A percentile compares a stretch with the other conserved stretches of the same genome.
Evolutionary conservation across 805 yeast species (phyloP).

Genomic region (Scheffersomyces stipitis): DNA sequence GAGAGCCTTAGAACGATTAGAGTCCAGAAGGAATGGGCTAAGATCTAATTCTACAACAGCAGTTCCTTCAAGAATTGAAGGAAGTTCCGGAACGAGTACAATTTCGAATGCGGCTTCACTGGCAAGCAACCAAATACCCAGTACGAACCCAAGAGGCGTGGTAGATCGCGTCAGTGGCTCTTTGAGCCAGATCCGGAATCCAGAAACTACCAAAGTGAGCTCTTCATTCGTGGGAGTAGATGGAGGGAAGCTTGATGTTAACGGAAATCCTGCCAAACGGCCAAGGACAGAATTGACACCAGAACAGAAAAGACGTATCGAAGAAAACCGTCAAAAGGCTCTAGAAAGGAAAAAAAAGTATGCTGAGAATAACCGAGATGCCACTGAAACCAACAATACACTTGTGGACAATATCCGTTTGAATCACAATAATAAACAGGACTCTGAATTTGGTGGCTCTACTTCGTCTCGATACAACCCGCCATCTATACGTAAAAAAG

Average conservation of each 20-base stretch:
- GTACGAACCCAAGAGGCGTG: background rate
- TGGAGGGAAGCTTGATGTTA: slow-evolving; percentile 2
- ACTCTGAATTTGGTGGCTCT: slow-evolving; percentile 3
- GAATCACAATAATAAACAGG: slow-evolving; percentile 11
- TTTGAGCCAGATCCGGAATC: slow-evolving; percentile 5
- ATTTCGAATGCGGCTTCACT: slow-evolving; percentile 5
- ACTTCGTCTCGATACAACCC: slow-evolving; percentile 16
- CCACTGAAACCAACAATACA: slow-evolving; percentile 14
- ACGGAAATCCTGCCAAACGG: slow-evolving; percentile 13
- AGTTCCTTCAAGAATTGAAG: slow-evolving; percentile 3
- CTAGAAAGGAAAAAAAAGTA: slow-evolving; percentile 39
- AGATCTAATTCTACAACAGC: background rate
- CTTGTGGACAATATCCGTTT: slow-evolving; percentile 7
- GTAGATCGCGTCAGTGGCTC: too few relatives aligned
- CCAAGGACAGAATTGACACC: slow-evolving; percentile 40
- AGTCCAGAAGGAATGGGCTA: slow-evolving; percentile 34
- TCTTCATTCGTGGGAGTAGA: slow-evolving; percentile 1
- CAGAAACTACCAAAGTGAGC: slow-evolving; percentile 3
- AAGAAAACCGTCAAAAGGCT: slow-evolving; percentile 55
- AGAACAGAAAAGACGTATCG: slow-evolving; percentile 51
- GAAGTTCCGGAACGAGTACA: slow-evolving; percentile 4
- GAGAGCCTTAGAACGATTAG: slow-evolving; percentile 58
- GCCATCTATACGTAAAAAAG: slow-evolving; percentile 52
- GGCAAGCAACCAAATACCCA: background rate
- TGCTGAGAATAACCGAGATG: slow-evolving; percentile 39